These are phyloP conservation scores for Laetiporus sulphureus DNA, from an alignment of 1,284 basidiomycete genomes.

Conservation along the genomic window DNA sequence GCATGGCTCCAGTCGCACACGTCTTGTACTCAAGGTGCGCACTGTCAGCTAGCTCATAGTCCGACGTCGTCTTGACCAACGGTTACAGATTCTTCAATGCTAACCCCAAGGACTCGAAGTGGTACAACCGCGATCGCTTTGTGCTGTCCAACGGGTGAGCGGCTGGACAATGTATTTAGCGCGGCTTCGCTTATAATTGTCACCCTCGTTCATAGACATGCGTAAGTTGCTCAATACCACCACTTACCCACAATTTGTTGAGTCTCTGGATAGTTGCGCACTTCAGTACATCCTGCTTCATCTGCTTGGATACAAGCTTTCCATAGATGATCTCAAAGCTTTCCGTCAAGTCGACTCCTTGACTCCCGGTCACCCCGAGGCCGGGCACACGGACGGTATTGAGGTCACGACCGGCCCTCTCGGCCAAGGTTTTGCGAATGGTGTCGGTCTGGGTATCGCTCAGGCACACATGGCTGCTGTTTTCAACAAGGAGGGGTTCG, in stretches of 20 bases:
- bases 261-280: constrained; percentile 52
- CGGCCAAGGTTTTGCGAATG: constrained; percentile 91
- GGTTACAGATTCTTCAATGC: constrained; percentile 68
- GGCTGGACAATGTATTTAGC: too few species aligned
- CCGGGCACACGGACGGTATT: constrained; percentile 85
- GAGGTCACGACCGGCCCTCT: constrained; percentile 97
- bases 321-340: constrained; percentile 78
- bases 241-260: constrained; percentile 1
- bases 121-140: constrained; percentile 89
- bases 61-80: too few species aligned
- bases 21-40: constrained; percentile 74
- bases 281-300: constrained; percentile 83
- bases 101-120: constrained; percentile 85
- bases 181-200: too few species aligned
- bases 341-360: constrained; percentile 85
- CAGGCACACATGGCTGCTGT: constrained; percentile 85
- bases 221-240: constrained; percentile 37
- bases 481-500: constrained; percentile 86
- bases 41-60: background rate
- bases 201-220: constrained; percentile 48
- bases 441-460: constrained; percentile 90
- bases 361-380: constrained; percentile 91
- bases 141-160: constrained; percentile 79
- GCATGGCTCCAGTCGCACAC: constrained; percentile 87
- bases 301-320: constrained; percentile 78